Conservation (phyloP, 1,284 basidiomycete species). For the Neotropicomus parvogracilis region DNA sequence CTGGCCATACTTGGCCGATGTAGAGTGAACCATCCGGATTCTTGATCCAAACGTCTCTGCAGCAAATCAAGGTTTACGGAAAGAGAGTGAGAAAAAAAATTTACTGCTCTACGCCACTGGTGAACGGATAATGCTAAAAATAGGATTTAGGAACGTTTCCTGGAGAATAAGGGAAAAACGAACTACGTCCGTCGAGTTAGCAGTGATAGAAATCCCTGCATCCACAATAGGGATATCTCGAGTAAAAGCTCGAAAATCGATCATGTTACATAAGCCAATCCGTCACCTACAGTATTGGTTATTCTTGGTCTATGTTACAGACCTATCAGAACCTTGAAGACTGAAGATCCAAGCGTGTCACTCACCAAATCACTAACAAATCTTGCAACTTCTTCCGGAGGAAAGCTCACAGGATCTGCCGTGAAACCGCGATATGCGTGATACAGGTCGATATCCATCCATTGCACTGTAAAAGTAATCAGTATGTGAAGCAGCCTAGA, state of each 20-base stretch:
- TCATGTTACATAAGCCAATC: not conserved
- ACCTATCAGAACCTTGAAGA: not conserved
- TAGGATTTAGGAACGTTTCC: not conserved
- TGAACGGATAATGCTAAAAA: constrained; percentile 42
- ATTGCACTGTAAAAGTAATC: constrained; percentile 46
- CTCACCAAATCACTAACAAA: constrained; percentile 60
- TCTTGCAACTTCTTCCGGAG: constrained; percentile 48
- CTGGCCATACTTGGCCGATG: constrained; percentile 61
- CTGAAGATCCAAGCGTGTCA: not conserved
- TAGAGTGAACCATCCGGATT: constrained; percentile 63
- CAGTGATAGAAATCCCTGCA: constrained; percentile 31
- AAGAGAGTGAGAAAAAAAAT: constrained; percentile 3
- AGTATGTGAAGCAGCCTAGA: not conserved
- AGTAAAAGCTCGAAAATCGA: not conserved
- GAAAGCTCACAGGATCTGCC: constrained; percentile 58
- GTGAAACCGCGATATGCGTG: constrained; percentile 66
- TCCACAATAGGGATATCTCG: constrained; percentile 43
- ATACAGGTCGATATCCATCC: constrained; percentile 74
- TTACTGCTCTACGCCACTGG: constrained; percentile 40
- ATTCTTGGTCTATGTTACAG: not conserved
- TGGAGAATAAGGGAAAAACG: not conserved
- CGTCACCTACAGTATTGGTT: constrained; percentile 7
- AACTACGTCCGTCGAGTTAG: constrained; percentile 38
- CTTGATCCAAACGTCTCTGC: constrained; percentile 56
- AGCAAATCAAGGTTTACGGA: not conserved